These are phyloP conservation scores for Magnusiomyces tetraspermus DNA, from an alignment of 1,139 yeast species.

Conservation along the genomic window DNA sequence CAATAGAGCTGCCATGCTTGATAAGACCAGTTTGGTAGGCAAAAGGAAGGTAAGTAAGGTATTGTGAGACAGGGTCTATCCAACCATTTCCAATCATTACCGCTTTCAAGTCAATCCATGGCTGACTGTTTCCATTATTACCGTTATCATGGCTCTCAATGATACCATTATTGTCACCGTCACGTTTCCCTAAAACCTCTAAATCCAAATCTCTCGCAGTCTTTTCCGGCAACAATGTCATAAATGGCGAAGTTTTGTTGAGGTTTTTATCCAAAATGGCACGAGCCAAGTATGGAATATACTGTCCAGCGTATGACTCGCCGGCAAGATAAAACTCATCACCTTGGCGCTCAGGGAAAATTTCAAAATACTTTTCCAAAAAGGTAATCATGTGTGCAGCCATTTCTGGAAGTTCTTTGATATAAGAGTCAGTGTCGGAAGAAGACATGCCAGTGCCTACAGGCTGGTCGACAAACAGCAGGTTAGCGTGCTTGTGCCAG, in stretches of 20 bases:
- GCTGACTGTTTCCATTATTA: neutral
- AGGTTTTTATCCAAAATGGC: conserved; percentile 46
- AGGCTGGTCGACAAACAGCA: conserved; percentile 90
- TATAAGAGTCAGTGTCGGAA: conserved; percentile 41
- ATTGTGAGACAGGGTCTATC: conserved; percentile 85
- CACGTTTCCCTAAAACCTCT: too few relatives aligned
- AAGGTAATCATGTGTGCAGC: conserved; percentile 56
- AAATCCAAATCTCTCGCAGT: too few relatives aligned
- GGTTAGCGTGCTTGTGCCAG: conserved; percentile 74
- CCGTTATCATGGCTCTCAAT: too few relatives aligned
- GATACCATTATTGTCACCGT: too few relatives aligned
- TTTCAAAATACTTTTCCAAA: conserved; percentile 52
- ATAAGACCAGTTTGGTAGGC: conserved; percentile 53
- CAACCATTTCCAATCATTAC: conserved; percentile 91
- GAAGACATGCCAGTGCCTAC: conserved; percentile 87
- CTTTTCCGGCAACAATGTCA: conserved; percentile 7
- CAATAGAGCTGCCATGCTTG: conserved; percentile 25
- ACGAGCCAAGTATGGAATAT: conserved; percentile 77
- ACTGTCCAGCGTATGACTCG: conserved; percentile 96
- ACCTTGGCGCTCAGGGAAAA: conserved; percentile 62
- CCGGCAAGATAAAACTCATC: conserved; percentile 79
- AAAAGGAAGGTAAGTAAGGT: conserved; percentile 72
- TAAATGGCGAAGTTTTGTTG: conserved; percentile 16
- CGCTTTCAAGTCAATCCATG: conserved; percentile 45
- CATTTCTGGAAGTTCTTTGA: conserved; percentile 46